phyloP scores from a whole-genome alignment of 1,139 yeast species.

The Saccharomycopsis hybrid region DNA sequence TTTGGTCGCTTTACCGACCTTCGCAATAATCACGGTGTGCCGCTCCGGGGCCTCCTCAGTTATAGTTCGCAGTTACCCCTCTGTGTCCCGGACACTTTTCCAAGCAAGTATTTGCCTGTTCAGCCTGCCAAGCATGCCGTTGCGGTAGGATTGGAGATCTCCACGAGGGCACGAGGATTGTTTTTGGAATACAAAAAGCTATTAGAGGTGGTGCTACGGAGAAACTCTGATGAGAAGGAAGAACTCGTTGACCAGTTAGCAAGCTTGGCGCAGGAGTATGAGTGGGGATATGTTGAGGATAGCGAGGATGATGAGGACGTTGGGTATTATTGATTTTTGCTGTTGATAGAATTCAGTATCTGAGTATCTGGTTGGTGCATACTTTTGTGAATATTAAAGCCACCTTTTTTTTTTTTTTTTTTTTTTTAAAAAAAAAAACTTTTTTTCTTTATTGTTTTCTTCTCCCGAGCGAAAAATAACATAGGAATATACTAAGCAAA shows the following conservation, averaged over 20 bases:
- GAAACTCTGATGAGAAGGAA: conserved; percentile 53
- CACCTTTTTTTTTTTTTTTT: too few species aligned
- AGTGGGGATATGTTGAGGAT: conserved; percentile 51
- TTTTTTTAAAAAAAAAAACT: too few species aligned
- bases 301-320: conserved; percentile 7
- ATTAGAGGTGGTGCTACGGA: conserved; percentile 38
- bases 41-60: conserved; percentile 15
- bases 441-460: too few species aligned
- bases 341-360: too few species aligned
- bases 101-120: conserved; percentile 26
- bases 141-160: conserved; percentile 37
- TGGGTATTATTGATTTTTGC: too few species aligned
- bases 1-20: conserved; percentile 15
- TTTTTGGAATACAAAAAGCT: conserved; percentile 43
- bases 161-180: conserved; percentile 39
- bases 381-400: too few species aligned
- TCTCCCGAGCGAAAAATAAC: too few species aligned
- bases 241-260: conserved; percentile 56
- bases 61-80: conserved; percentile 23
- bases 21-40: conserved; percentile 10
- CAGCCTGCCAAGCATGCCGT: conserved; percentile 11
- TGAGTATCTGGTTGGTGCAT: too few species aligned
- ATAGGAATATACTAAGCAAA: too few species aligned
- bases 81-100: conserved; percentile 31
- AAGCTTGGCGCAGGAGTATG: conserved; percentile 45